Evolutionary conservation across 805 yeast species (phyloP).

Genomic region (Candida sphagnicola): DNA sequence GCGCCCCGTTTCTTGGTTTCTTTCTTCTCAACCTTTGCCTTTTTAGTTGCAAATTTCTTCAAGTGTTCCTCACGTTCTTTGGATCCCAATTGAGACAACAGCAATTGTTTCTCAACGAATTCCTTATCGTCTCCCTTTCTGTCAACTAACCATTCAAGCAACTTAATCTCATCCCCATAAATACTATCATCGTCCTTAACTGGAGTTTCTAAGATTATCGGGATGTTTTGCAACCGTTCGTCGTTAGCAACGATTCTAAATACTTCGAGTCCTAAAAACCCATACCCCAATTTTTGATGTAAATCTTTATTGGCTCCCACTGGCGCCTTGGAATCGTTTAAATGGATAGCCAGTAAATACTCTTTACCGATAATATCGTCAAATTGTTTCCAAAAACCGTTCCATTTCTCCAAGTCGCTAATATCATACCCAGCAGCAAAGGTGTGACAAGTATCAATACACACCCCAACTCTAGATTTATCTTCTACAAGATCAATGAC

Average conservation of each 20-base stretch:
- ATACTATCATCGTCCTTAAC: conserved; percentile 57
- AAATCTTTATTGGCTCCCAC: conserved; percentile 84
- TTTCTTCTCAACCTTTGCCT: conserved; percentile 16
- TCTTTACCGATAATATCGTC: conserved; percentile 71
- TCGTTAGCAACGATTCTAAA: conserved; percentile 77
- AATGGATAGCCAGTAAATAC: conserved; percentile 75
- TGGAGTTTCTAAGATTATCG: conserved; percentile 88
- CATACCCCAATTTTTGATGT: conserved; percentile 86
- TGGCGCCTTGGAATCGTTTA: conserved; percentile 95
- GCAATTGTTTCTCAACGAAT: conserved; percentile 42
- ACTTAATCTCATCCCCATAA: conserved; percentile 78
- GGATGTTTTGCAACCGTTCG: conserved; percentile 56
- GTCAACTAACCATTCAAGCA: conserved; percentile 78
- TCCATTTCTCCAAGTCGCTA: conserved; percentile 51
- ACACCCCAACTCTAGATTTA: conserved; percentile 86
- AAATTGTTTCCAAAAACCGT: conserved; percentile 70
- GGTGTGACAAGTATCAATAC: conserved; percentile 94
- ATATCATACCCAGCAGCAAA: conserved; percentile 96
- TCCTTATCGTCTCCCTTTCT: conserved; percentile 51
- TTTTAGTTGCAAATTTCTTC: conserved; percentile 59
- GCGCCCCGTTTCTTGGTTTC: conserved; percentile 7
- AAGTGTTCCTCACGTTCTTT: conserved; percentile 67
- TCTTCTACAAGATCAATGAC: conserved; percentile 79
- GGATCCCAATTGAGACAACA: conserved; percentile 57
- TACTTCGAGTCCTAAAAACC: conserved; percentile 83